A percentile compares a stretch with the other conserved stretches of the same genome.
Conservation (phyloP, 1,284 basidiomycete species). For the Pyrrhoderma lamaoense region DNA sequence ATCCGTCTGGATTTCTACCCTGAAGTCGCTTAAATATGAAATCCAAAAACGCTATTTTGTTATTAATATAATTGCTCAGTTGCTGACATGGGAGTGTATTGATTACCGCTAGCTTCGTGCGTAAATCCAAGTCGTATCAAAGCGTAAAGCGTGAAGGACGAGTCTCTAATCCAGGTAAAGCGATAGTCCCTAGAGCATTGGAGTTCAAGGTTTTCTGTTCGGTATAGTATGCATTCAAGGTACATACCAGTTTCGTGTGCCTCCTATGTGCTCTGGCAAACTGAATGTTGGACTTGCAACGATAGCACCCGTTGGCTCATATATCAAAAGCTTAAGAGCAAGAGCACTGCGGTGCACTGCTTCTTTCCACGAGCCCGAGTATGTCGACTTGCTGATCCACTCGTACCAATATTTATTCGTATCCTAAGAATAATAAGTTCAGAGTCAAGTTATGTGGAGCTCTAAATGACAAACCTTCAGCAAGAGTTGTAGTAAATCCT, state of each 20-base stretch:
- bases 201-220: too few species aligned
- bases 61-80: too few species aligned
- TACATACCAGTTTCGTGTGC: conserved; percentile 75
- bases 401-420: conserved; percentile 81
- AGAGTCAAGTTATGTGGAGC: neutral
- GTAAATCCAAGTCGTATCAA: conserved; percentile 88
- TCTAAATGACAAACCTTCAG: conserved; percentile 36
- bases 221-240: too few species aligned
- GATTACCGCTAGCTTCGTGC: conserved; percentile 78
- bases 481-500: conserved; percentile 48
- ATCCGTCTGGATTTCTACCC: conserved; percentile 80
- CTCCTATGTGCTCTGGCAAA: conserved; percentile 85
- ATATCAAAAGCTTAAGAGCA: conserved; percentile 81
- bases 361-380: conserved; percentile 91
- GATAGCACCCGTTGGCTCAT: conserved; percentile 81
- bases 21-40: conserved; percentile 81
- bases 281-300: conserved; percentile 92
- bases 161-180: conserved; percentile 86
- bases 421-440: conserved; percentile 34
- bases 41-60: conserved; percentile 86
- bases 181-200: conserved; percentile 31
- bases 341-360: conserved; percentile 82
- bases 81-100: too few species aligned
- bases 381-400: conserved; percentile 79
- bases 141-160: conserved; percentile 88